Percentiles rank a stretch among this genome's conserved stretches.
Conservation (phyloP, 2,329 filamentous ascomycete species). For the Colletotrichum viniferum region DNA sequence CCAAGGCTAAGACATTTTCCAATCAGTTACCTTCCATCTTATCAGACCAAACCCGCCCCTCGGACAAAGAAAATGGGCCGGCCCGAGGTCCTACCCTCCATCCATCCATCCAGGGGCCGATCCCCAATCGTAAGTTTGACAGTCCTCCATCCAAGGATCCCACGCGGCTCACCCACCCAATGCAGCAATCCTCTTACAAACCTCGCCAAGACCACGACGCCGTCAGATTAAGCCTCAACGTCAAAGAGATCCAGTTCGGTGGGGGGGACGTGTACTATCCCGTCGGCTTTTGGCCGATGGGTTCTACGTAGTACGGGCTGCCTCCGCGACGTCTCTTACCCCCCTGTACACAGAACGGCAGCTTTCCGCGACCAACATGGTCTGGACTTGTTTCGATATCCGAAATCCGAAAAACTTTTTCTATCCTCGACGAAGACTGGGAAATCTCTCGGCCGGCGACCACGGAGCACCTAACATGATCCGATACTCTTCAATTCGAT, state of each 20-base stretch:
- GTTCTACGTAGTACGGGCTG: background rate
- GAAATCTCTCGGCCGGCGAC: background rate
- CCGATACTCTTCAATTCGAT: too few relatives aligned
- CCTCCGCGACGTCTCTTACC: accelerated
- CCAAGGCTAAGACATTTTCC: too few relatives aligned
- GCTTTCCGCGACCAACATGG: background rate
- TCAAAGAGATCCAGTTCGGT: background rate
- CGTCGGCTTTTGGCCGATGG: background rate
- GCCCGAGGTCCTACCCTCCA: background rate
- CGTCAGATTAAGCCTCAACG: background rate
- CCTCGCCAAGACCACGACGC: background rate
- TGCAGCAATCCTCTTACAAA: background rate
- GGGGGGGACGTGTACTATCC: background rate
- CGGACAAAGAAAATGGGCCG: background rate
- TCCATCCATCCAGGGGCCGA: background rate
- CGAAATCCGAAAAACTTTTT: background rate
- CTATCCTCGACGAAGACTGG: background rate
- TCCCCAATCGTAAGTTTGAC: background rate
- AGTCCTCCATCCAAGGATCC: background rate
- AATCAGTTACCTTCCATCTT: background rate
- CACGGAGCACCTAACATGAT: too few relatives aligned
- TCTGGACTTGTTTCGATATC: background rate
- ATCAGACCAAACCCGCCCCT: background rate
- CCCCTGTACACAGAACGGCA: background rate
- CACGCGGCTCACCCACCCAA: background rate